phyloP scores from a whole-genome alignment of 495 filamentous ascomycete genomes.

The Chlorociboria aeruginascens region DNA sequence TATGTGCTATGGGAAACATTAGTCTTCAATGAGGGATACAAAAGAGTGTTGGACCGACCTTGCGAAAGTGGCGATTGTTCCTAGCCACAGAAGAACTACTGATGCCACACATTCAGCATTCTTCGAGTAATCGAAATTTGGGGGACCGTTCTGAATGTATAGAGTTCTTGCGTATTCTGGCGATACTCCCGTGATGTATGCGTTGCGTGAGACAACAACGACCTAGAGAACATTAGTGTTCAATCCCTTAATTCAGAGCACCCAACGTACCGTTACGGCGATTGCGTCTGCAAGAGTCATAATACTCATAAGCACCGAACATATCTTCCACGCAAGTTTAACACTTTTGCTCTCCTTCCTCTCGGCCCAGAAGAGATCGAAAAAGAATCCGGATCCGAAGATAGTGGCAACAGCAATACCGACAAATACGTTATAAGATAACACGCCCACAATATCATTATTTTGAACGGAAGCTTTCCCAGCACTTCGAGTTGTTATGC shows the following conservation, averaged over 20 bases:
- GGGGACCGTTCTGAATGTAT: constrained; percentile 21
- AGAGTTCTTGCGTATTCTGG: constrained; percentile 14
- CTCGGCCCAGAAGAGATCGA: constrained; percentile 42
- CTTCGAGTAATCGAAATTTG: constrained; percentile 17
- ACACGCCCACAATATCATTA: constrained; percentile 35
- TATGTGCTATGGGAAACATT: constrained; percentile 13
- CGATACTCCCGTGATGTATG: constrained; percentile 26
- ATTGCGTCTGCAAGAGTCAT: constrained; percentile 31
- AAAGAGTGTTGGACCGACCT: constrained; percentile 27
- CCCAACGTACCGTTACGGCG: constrained; percentile 25
- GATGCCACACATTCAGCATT: constrained; percentile 17
- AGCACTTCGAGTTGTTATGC: constrained; percentile 22
- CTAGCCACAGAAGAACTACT: constrained; percentile 3
- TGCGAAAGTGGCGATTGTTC: constrained; percentile 17
- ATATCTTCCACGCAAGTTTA: constrained; percentile 34
- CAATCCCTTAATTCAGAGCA: too few relatives aligned
- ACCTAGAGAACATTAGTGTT: constrained; percentile 14
- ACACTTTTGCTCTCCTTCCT: constrained; percentile 31
- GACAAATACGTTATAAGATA: constrained; percentile 39
- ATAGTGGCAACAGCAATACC: constrained; percentile 40
- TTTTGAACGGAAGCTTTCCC: constrained; percentile 26
- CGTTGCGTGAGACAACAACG: constrained; percentile 27
- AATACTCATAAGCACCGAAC: constrained; percentile 27
- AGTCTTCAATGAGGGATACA: constrained; percentile 23
- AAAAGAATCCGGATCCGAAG: constrained; percentile 42